Evolutionary conservation across 2,329 filamentous ascomycete species (phyloP).

Genomic region (Fusarium nisikadoi): DNA sequence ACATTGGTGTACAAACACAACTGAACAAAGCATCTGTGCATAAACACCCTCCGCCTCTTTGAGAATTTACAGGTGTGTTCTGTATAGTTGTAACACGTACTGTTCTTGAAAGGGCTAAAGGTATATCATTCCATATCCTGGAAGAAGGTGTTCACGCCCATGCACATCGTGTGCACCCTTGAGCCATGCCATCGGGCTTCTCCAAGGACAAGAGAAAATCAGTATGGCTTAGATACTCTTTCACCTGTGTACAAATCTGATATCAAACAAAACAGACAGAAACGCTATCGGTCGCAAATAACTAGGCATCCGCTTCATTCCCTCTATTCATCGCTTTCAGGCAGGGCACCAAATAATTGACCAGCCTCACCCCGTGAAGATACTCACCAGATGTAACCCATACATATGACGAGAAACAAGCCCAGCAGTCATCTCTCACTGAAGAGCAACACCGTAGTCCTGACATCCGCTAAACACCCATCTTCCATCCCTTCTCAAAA

Average conservation of each 20-base stretch:
- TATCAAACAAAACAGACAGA: neutral
- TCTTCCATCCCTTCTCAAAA: neutral
- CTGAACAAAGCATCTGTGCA: neutral
- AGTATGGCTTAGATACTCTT: neutral
- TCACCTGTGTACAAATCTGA: rapidly evolving
- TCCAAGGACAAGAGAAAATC: rapidly evolving
- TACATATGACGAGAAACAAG: neutral
- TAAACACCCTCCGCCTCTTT: neutral
- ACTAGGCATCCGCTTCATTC: neutral
- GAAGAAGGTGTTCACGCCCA: neutral
- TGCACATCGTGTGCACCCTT: neutral
- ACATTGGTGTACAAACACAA: neutral
- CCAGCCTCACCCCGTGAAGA: neutral
- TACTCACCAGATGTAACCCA: neutral
- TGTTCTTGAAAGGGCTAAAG: neutral
- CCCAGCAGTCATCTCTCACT: neutral
- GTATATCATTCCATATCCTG: rapidly evolving
- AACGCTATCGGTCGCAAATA: neutral
- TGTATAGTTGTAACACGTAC: neutral
- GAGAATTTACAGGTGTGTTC: rapidly evolving
- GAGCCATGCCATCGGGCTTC: rapidly evolving
- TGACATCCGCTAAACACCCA: slow-evolving; percentile 22
- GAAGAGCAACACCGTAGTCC: neutral
- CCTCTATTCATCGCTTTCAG: neutral
- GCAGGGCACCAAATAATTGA: neutral